These are phyloP conservation scores for Barbatosphaeria neglecta DNA, from an alignment of 495 filamentous ascomycete species.

Conservation along the genomic window DNA sequence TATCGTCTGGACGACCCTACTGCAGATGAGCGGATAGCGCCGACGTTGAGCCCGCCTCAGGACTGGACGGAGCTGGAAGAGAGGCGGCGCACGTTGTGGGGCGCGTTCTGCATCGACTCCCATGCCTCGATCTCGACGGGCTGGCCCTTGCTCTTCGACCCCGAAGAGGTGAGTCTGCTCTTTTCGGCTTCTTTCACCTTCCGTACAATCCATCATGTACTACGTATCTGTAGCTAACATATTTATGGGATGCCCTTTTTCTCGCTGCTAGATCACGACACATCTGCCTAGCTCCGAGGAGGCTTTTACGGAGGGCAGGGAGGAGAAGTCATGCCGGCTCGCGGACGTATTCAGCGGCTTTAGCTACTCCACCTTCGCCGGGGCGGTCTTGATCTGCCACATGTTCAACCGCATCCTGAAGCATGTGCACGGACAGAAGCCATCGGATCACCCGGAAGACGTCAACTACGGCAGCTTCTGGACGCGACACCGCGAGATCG, in stretches of 20 bases:
- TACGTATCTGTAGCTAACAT: too few species aligned
- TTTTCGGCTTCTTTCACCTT: neutral
- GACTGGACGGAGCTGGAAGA: conserved; percentile 41
- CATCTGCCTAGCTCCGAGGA: conserved; percentile 32
- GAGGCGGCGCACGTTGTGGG: conserved; percentile 41
- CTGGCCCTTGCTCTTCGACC: conserved; percentile 33
- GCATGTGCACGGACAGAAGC: conserved; percentile 27
- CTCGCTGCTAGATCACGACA: conserved; percentile 24
- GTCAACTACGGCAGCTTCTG: conserved; percentile 27
- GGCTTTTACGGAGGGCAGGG: conserved; percentile 21
- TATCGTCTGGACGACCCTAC: conserved; percentile 28
- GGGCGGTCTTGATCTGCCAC: conserved; percentile 25
- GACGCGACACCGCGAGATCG: conserved; percentile 34
- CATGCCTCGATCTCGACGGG: conserved; percentile 35
- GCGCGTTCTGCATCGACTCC: conserved; percentile 36
- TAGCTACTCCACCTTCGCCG: conserved; percentile 27
- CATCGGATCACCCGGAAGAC: conserved; percentile 26
- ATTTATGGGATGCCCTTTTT: neutral
- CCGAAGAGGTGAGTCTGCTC: conserved; percentile 17
- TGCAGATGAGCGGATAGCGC: conserved; percentile 19
- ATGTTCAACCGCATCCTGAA: conserved; percentile 29
- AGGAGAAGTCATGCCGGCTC: conserved; percentile 21
- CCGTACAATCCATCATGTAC: too few species aligned
- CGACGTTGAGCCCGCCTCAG: conserved; percentile 22
- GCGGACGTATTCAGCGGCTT: conserved; percentile 23